These are phyloP conservation scores for Pseudotulostoma volvatum DNA, from an alignment of 495 filamentous ascomycete species.

Conservation along the genomic window DNA sequence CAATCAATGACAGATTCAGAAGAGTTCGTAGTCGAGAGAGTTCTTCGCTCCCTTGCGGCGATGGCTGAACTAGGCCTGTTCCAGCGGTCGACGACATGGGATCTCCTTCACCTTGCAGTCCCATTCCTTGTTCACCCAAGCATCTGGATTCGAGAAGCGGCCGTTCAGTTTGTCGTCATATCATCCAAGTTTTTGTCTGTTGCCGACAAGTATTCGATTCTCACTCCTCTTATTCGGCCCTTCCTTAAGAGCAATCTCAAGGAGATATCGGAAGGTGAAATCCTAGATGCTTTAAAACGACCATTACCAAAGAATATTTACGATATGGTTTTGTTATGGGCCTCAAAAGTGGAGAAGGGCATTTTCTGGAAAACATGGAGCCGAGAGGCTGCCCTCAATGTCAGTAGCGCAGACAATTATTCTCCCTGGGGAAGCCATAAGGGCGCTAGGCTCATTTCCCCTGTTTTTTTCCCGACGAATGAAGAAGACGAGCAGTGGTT, in stretches of 20 bases:
- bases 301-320: constrained; percentile 65
- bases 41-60: constrained; percentile 72
- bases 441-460: constrained; percentile 15
- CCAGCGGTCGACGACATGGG: constrained; percentile 70
- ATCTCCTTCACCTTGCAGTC: constrained; percentile 62
- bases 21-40: constrained; percentile 85
- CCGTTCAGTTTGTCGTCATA: constrained; percentile 64
- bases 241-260: constrained; percentile 59
- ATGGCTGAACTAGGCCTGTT: constrained; percentile 81
- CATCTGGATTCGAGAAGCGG: constrained; percentile 83
- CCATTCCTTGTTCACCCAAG: constrained; percentile 89
- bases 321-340: constrained; percentile 78
- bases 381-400: constrained; percentile 47
- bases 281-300: constrained; percentile 73
- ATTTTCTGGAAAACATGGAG: constrained; percentile 70
- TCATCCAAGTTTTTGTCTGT: constrained; percentile 60
- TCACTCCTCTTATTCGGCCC: constrained; percentile 59
- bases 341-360: constrained; percentile 58
- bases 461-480: constrained; percentile 39
- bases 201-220: constrained; percentile 69
- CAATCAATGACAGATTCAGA: constrained; percentile 93
- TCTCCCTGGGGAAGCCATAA: constrained; percentile 14
- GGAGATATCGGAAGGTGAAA: constrained; percentile 48
- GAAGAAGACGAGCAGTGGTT: constrained; percentile 98
- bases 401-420: constrained; percentile 26